Evolutionary conservation across 345 rosid species (phyloP).

Genomic region (Salix suchowensis): DNA sequence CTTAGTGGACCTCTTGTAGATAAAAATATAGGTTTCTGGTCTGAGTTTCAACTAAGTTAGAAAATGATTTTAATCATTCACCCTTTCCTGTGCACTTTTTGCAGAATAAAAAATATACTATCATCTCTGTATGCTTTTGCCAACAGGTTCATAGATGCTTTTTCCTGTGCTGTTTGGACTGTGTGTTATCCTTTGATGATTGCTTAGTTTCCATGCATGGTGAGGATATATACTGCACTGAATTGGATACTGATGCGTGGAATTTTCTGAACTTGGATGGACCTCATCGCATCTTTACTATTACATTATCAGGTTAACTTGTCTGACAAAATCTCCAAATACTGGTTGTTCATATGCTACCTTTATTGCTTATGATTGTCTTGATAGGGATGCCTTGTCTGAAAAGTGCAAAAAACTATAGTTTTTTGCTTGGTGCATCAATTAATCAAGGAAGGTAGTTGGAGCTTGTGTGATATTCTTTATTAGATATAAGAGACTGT

Average conservation of each 20-base stretch:
- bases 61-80: neutral
- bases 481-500: neutral
- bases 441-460: neutral
- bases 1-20: neutral
- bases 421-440: neutral
- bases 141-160: neutral
- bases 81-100: neutral
- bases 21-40: neutral
- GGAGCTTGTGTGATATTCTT: neutral
- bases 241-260: neutral
- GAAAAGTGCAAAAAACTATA: neutral
- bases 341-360: neutral
- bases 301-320: neutral
- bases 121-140: neutral
- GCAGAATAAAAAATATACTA: neutral
- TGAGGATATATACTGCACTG: neutral
- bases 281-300: neutral
- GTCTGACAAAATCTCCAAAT: neutral
- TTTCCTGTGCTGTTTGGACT: neutral
- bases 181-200: neutral
- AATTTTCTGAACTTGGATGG: neutral
- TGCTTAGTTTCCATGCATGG: neutral
- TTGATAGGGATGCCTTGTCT: neutral
- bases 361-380: neutral
- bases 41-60: neutral